Evolutionary conservation across 2,329 filamentous ascomycete species (phyloP), one percentile per base, ranked within the genome.

Genomic region (Xylaria sp.): DNA sequence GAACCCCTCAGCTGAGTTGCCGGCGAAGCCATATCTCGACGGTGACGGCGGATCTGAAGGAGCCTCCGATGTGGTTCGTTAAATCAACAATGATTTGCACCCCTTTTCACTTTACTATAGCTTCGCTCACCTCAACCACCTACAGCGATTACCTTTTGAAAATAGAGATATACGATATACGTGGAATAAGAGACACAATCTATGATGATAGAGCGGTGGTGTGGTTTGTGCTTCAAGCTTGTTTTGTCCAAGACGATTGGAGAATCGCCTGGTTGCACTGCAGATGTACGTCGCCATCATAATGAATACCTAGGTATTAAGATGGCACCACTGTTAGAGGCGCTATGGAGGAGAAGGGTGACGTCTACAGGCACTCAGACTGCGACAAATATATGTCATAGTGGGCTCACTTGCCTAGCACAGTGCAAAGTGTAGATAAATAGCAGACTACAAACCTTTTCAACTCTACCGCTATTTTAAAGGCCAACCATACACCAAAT

Each of bases 1-100:
- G 89, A 87, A 74, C 94, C 94, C 70, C 86, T 88, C 64, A 97
- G 85, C 44, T 62, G 58, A 39, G 39, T 49, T 15, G 55, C 17
- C 38, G 13, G 27, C 29, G 45, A 59, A 58, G 58, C 56, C 68
- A 64, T 69, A 38, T 38, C n/a, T n/a, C 53, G 62, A 57, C 61
- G 50, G 11, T 13, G 25, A 39, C 36, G 29, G n/a, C 6, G 7
- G 38, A 13, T 17, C 22, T 17, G 27, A 25, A 56, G 33, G 25
- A 60, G 42, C 10, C 1, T 25, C 25, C 33, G 50, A 42, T 64
- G 27, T 53, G 27, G 39, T 27, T 9, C 11, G n/a, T n/a, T n/a
- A n/a, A n/a, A n/a, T n/a, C n/a, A n/a, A n/a, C n/a, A 44, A 44
- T 31, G 7, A 51, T 7, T 33, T 27, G 42, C 9, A n/a, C 7